phyloP scores from a whole-genome alignment of 192 early-diverging fungal genomes.

The Coemansia sp. region DNA sequence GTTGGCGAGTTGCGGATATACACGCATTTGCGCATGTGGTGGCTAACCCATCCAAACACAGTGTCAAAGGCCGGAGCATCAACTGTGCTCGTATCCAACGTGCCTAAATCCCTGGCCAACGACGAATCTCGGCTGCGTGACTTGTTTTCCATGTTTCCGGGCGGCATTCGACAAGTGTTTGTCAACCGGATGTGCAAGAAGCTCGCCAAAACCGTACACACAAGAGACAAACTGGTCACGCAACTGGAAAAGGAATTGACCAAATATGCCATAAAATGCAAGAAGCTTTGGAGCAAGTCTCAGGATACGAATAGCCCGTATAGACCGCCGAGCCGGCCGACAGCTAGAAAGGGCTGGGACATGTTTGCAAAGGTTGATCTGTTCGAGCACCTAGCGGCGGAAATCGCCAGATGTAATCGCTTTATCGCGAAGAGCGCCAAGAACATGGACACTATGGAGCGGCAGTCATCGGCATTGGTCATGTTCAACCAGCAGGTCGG shows the following conservation, averaged over 20 bases:
- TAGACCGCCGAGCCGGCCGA: neutral
- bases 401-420: conserved; percentile 37
- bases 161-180: conserved; percentile 66
- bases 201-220: conserved; percentile 51
- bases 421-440: conserved; percentile 48
- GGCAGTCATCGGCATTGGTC: conserved; percentile 73
- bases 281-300: conserved; percentile 22
- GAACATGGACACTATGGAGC: conserved; percentile 17
- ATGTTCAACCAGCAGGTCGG: conserved; percentile 73
- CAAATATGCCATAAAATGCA: conserved; percentile 46
- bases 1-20: conserved; percentile 62
- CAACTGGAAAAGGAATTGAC: conserved; percentile 59
- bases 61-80: conserved; percentile 51
- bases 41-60: conserved; percentile 57
- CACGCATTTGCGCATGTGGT: conserved; percentile 64
- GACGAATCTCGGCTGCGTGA: conserved; percentile 45
- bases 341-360: neutral
- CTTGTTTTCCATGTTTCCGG: conserved; percentile 64
- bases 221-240: conserved; percentile 54
- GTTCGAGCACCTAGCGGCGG: conserved; percentile 32
- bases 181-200: conserved; percentile 59
- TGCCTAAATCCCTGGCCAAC: conserved; percentile 63
- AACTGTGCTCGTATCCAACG: conserved; percentile 69
- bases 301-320: neutral
- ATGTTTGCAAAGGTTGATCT: conserved; percentile 46